Base-by-base conservation (phyloP, 768 basidiomycete genomes). In the Vararia minispora region DNA sequence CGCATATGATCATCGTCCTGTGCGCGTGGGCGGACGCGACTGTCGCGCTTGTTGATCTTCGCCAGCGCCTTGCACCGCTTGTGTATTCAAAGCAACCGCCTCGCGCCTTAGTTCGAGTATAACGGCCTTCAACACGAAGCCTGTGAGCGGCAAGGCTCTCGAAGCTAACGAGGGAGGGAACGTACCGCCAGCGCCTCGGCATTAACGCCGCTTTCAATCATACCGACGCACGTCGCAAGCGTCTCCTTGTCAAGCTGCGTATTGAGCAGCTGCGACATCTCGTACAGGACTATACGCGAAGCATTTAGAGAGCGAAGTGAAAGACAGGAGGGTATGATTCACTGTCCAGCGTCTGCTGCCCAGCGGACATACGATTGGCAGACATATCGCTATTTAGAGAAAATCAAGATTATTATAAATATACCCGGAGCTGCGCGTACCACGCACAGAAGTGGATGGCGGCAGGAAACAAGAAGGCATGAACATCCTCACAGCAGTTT, bases 181-280 rank as follows among this genome's bases (percentile, higher is more conserved):
- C 78, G 39, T 55, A 92, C 90, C 49, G 89, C 90, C 32, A 94
- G 66, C 0, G 88, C 89, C 52, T 92, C 88, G 9, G 90, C 87
- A 57, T 92, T 94, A 33, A 84, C 85, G 13, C 90, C 90, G 44
- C 75, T 79, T 61, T 94, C 90, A 49, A 94, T 89, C 81, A 94
- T 79, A 28, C 79, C 72, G 17, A 94, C 77, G 56, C 90, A 94
- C 18, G 84, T 90, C 25, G 83, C 87, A n/a, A 94, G 72, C 2
- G 86, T 87, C 54, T 89, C 84, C 51, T 84, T 87, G 62, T 92
- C 88, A 28, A 94, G 68, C 41, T 80, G 75, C 0, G 90, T 91
- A 46, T 90, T 84, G 35, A 94, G 61, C 32, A 92, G 60, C 59
- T 90, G 86, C 14, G 90, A 89, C 39, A 94, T 84, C 43, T 91